These are phyloP conservation scores for Emericellopsis cladophorae DNA, from an alignment of 2,329 filamentous ascomycete genomes.

Conservation along the genomic window DNA sequence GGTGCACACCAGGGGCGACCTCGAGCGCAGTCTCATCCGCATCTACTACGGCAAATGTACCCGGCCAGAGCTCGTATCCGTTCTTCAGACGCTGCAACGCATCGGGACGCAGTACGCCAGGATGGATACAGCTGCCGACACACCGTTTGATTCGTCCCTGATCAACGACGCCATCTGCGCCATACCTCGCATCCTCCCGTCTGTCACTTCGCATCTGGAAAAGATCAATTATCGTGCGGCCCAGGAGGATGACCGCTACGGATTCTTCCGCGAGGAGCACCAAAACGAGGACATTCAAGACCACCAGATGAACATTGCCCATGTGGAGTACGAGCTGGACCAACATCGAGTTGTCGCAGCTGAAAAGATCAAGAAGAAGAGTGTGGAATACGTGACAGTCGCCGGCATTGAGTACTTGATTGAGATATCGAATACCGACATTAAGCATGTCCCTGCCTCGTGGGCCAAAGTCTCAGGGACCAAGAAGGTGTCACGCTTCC, in stretches of 20 bases:
- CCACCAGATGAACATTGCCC: slow-evolving; percentile 83
- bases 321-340: slow-evolving; percentile 79
- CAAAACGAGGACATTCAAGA: slow-evolving; percentile 84
- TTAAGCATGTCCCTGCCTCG: slow-evolving; percentile 82
- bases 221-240: slow-evolving; percentile 79
- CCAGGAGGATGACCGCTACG: slow-evolving; percentile 80
- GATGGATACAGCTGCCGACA: slow-evolving; percentile 50
- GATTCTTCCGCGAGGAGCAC: slow-evolving; percentile 77
- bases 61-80: slow-evolving; percentile 71
- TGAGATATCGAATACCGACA: slow-evolving; percentile 70
- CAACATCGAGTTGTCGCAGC: slow-evolving; percentile 62
- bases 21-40: slow-evolving; percentile 85
- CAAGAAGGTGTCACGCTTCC: slow-evolving; percentile 83
- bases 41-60: slow-evolving; percentile 98
- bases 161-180: slow-evolving; percentile 60
- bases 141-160: slow-evolving; percentile 59
- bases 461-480: slow-evolving; percentile 95
- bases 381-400: slow-evolving; percentile 67
- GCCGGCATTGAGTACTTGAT: slow-evolving; percentile 90
- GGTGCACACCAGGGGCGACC: slow-evolving; percentile 59
- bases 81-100: slow-evolving; percentile 73
- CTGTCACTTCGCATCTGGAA: slow-evolving; percentile 64
- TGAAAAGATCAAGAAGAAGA: slow-evolving; percentile 56
- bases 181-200: slow-evolving; percentile 63
- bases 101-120: slow-evolving; percentile 66